These are phyloP conservation scores for Thuja plicata DNA, from an alignment of 83 land plant species.

Conservation along the genomic window DNA sequence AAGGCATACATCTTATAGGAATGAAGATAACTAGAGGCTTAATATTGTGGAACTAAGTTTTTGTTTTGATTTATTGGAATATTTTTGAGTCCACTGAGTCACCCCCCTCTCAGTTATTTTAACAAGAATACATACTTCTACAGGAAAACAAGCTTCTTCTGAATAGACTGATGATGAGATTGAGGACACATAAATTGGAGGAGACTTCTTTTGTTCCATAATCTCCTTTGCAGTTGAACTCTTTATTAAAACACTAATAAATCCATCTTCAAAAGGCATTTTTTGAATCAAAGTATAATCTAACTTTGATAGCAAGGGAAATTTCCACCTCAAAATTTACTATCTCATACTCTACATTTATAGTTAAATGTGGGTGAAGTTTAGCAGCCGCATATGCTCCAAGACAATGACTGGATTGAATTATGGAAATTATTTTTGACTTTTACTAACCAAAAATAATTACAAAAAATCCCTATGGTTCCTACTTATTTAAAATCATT, in stretches of 20 bases:
- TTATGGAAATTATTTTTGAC: too few species aligned
- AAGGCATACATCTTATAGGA: too few species aligned
- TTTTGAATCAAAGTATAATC: neutral
- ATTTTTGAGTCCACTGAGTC: too few species aligned
- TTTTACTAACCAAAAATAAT: too few species aligned
- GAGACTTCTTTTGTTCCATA: constrained; percentile 26
- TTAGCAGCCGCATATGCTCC: neutral
- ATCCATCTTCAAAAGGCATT: constrained; percentile 28
- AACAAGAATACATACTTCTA: constrained; percentile 30
- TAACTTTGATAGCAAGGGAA: neutral
- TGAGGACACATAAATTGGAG: constrained; percentile 14
- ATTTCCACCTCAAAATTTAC: neutral
- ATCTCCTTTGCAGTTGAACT: constrained; percentile 2
- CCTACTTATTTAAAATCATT: too few species aligned
- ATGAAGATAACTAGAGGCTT: too few species aligned
- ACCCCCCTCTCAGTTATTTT: too few species aligned
- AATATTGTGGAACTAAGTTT: too few species aligned
- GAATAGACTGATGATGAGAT: constrained; percentile 13
- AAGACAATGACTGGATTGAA: too few species aligned
- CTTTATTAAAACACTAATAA: neutral
- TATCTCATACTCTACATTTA: neutral
- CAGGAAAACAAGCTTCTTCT: constrained; percentile 23
- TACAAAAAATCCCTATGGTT: too few species aligned
- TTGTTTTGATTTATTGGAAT: too few species aligned
- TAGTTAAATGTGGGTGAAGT: neutral